These are phyloP conservation scores for Boletus rubroflammeus DNA, from an alignment of 768 basidiomycete genomes.

Conservation along the genomic window DNA sequence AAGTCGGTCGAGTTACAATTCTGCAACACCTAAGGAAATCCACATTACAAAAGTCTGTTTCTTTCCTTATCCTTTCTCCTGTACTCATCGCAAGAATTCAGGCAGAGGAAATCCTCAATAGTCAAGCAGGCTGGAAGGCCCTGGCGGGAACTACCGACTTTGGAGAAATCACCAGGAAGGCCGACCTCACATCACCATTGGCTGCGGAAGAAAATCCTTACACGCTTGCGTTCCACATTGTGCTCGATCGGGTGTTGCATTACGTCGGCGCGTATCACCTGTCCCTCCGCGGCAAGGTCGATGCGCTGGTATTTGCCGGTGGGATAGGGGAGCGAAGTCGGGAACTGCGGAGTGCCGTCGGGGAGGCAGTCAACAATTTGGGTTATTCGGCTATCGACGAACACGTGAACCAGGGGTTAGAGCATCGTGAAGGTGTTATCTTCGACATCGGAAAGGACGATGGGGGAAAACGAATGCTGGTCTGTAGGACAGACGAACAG, in stretches of 20 bases:
- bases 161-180: slow-evolving; percentile 53
- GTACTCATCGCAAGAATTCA: slow-evolving; percentile 20
- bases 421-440: slow-evolving; percentile 37
- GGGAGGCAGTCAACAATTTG: slow-evolving; percentile 50
- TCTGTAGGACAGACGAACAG: slow-evolving; percentile 69
- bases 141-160: slow-evolving; percentile 83
- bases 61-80: not conserved
- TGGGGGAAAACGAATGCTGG: slow-evolving; percentile 40
- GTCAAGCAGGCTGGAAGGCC: slow-evolving; percentile 73
- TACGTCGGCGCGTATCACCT: slow-evolving; percentile 74
- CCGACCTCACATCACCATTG: slow-evolving; percentile 27
- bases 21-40: slow-evolving; percentile 41
- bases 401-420: slow-evolving; percentile 43
- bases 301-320: slow-evolving; percentile 82
- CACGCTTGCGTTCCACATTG: slow-evolving; percentile 71
- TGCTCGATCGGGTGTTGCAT: slow-evolving; percentile 71
- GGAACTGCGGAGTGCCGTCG: slow-evolving; percentile 58
- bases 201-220: slow-evolving; percentile 33
- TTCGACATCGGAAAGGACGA: slow-evolving; percentile 41
- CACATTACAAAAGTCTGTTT: slow-evolving; percentile 49
- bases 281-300: slow-evolving; percentile 62
- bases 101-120: slow-evolving; percentile 74
- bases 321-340: slow-evolving; percentile 80
- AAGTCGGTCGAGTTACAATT: slow-evolving; percentile 49
- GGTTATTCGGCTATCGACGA: slow-evolving; percentile 54